Evolutionary conservation across 2,329 filamentous ascomycete genomes (phyloP).

Genomic region (Gremmenia infestans): DNA sequence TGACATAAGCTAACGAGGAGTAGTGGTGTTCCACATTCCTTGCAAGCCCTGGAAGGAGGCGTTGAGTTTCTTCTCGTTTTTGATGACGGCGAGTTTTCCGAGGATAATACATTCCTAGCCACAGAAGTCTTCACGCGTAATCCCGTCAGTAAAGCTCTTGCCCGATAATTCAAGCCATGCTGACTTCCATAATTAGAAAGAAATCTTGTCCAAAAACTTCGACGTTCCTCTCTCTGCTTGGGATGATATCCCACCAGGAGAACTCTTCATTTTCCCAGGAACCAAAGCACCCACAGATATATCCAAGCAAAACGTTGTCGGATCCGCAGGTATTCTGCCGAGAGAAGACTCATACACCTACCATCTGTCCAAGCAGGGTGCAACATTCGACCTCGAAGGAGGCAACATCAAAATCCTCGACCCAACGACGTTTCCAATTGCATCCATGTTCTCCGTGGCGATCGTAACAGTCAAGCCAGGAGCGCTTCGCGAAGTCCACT

Average conservation of each 20-base stretch:
- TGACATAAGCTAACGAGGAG: background rate
- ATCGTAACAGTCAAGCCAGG: constrained; percentile 63
- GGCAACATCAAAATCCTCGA: constrained; percentile 71
- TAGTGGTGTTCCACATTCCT: constrained; percentile 69
- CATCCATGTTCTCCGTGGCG: constrained; percentile 67
- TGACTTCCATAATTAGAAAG: constrained; percentile 28
- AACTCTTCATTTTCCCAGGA: constrained; percentile 51
- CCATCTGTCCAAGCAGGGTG: constrained; percentile 55
- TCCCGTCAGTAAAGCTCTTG: constrained; percentile 14
- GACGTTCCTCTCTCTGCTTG: constrained; percentile 43
- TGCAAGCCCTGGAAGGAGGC: constrained; percentile 66
- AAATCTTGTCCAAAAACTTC: constrained; percentile 52
- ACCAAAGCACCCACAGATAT: constrained; percentile 43
- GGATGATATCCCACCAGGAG: constrained; percentile 40
- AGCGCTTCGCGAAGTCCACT: constrained; percentile 55
- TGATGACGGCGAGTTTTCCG: constrained; percentile 53
- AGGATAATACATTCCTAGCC: constrained; percentile 68
- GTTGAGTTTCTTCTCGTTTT: constrained; percentile 61
- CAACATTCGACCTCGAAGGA: constrained; percentile 66
- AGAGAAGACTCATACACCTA: constrained; percentile 41
- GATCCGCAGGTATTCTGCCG: constrained; percentile 39
- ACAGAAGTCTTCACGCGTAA: constrained; percentile 62
- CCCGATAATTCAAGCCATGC: constrained; percentile 8
- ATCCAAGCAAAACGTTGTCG: constrained; percentile 43
- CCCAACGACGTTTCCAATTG: constrained; percentile 70